Evolutionary conservation across 2,329 filamentous ascomycete species (phyloP).

Genomic region (Clarireedia sp.): DNA sequence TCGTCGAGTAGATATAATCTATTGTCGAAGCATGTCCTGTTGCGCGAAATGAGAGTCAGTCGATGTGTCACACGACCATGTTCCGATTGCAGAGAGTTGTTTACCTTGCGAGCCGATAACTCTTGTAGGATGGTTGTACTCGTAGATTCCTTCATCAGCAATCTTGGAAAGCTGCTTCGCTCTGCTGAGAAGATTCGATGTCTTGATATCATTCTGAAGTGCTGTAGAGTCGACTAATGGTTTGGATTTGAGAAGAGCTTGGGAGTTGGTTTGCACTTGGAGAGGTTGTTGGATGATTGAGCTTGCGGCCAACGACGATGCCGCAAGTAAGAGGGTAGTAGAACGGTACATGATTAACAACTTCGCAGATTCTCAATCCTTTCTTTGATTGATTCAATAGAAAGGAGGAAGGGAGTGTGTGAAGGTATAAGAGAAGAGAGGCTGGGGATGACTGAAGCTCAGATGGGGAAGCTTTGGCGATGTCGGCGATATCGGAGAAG

Average conservation of each 20-base stretch:
- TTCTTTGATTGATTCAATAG: background rate
- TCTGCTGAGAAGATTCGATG: constrained; percentile 47
- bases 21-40: constrained; percentile 57
- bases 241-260: constrained; percentile 19
- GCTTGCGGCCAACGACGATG: constrained; percentile 13
- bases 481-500: no score
- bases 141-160: constrained; percentile 48
- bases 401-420: background rate
- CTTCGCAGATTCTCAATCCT: background rate
- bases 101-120: constrained; percentile 60
- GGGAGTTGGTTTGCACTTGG: constrained; percentile 12
- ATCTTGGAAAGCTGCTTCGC: constrained; percentile 55
- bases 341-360: constrained; percentile 5
- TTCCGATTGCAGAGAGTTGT: constrained; percentile 1
- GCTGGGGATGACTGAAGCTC: background rate
- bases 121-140: constrained; percentile 61
- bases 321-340: background rate
- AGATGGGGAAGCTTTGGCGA: no score
- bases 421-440: background rate
- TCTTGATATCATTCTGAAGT: constrained; percentile 49
- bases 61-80: background rate
- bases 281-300: constrained; percentile 17
- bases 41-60: constrained; percentile 18
- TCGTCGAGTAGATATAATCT: constrained; percentile 50
- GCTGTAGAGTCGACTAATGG: constrained; percentile 41